Evolutionary conservation across 2,329 filamentous ascomycete genomes (phyloP).

Genomic region (Graphium sp.): DNA sequence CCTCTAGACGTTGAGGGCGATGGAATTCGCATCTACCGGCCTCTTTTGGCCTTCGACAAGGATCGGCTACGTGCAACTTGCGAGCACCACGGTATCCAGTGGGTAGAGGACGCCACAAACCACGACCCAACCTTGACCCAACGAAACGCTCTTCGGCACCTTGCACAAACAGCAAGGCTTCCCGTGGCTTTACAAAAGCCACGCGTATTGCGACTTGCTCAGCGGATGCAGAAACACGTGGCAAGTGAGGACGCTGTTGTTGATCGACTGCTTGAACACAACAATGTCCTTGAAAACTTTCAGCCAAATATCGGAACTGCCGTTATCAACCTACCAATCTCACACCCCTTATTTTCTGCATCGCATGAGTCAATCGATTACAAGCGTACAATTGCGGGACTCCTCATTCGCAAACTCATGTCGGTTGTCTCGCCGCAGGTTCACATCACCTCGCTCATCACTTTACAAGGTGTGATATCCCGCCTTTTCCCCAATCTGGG

Average conservation of each 20-base stretch:
- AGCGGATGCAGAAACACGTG: slow-evolving; percentile 27
- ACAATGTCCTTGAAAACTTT: slow-evolving; percentile 27
- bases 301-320: slow-evolving; percentile 29
- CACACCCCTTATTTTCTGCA: slow-evolving; percentile 9
- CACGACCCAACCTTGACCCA: slow-evolving; percentile 56
- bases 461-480: slow-evolving; percentile 26
- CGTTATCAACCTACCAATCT: slow-evolving; percentile 27
- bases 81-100: slow-evolving; percentile 44
- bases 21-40: slow-evolving; percentile 51
- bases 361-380: not conserved
- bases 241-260: slow-evolving; percentile 31
- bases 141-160: slow-evolving; percentile 63
- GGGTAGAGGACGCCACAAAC: slow-evolving; percentile 82
- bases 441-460: slow-evolving; percentile 20
- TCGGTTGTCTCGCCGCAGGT: slow-evolving; percentile 31
- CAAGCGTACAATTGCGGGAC: slow-evolving; percentile 18
- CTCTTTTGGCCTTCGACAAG: slow-evolving; percentile 56
- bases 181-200: slow-evolving; percentile 54
- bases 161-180: slow-evolving; percentile 40
- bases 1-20: slow-evolving; percentile 36
- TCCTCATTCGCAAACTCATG: slow-evolving; percentile 29
- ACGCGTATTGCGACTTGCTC: slow-evolving; percentile 43
- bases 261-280: slow-evolving; percentile 30
- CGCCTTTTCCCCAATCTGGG: slow-evolving; percentile 30
- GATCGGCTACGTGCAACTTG: slow-evolving; percentile 61